Evolutionary conservation across 2,329 filamentous ascomycete species (phyloP).

Genomic region (Didymella pomorum): DNA sequence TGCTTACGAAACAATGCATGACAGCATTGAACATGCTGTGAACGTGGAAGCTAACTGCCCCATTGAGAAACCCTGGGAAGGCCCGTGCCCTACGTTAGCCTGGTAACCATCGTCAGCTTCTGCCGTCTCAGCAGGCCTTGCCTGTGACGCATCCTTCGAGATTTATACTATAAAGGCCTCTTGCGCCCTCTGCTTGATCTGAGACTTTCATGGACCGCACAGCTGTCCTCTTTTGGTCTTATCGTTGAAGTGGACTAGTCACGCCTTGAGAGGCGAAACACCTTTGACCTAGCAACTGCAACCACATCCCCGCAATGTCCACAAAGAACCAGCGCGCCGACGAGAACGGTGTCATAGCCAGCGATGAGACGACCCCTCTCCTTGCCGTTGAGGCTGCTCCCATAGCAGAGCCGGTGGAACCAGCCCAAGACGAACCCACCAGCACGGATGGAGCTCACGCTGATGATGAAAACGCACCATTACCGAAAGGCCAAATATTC

Average conservation of each 20-base stretch:
- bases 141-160: slow-evolving; percentile 7
- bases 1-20: not conserved
- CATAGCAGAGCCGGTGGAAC: slow-evolving; percentile 23
- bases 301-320: not conserved
- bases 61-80: slow-evolving; percentile 3
- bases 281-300: not conserved
- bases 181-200: not conserved
- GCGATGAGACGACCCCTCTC: slow-evolving; percentile 43
- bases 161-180: slow-evolving; percentile 4
- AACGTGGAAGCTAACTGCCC: slow-evolving; percentile 1
- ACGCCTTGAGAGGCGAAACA: not conserved
- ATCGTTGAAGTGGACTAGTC: not conserved
- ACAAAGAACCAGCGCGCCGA: not conserved
- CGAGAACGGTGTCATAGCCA: slow-evolving; percentile 1
- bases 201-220: not conserved
- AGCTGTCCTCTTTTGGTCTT: not conserved
- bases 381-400: slow-evolving; percentile 32
- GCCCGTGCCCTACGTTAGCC: slow-evolving; percentile 4
- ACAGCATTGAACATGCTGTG: not conserved
- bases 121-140: not conserved
- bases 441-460: slow-evolving; percentile 17
- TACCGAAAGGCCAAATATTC: slow-evolving; percentile 65
- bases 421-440: not conserved
- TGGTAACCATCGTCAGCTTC: slow-evolving; percentile 5
- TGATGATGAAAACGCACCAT: slow-evolving; percentile 36